Conservation (phyloP, 495 filamentous ascomycete species). For the Penicillium daleae region DNA sequence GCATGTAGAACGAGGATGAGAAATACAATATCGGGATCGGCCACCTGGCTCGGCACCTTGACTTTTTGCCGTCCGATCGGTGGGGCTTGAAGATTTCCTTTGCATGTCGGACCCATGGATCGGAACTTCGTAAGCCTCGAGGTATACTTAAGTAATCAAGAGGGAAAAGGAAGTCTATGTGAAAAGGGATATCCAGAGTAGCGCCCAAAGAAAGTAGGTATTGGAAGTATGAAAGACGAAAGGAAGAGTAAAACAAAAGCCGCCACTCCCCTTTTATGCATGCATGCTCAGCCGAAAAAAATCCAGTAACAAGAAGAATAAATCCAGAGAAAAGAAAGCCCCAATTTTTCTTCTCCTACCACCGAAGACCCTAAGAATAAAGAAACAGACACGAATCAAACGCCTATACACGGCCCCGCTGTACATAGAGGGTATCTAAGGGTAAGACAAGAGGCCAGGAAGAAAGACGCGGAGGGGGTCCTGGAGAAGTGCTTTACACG, state of each 20-base stretch:
- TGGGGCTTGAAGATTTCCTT: not conserved
- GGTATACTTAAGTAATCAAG: not conserved
- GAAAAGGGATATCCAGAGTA: not conserved
- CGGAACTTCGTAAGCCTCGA: not conserved
- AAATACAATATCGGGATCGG: not conserved
- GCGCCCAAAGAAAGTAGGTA: not conserved
- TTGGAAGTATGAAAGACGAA: not conserved
- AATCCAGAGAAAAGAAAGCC: not conserved
- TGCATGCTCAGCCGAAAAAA: conserved; percentile 11
- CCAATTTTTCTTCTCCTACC: conserved; percentile 1
- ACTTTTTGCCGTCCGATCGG: not conserved
- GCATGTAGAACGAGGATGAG: not conserved
- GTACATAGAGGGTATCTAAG: conserved; percentile 37
- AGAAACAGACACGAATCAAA: conserved; percentile 17
- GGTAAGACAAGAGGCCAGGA: conserved; percentile 22
- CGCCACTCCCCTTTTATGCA: conserved; percentile 16
- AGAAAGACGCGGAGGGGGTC: conserved; percentile 1
- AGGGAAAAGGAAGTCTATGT: not conserved
- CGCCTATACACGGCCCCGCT: conserved; percentile 37
- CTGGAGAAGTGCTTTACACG: conserved; percentile 15
- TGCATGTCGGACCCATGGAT: not conserved
- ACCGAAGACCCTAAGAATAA: not conserved
- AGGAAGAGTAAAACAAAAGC: conserved; percentile 4
- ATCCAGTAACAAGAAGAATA: not conserved
- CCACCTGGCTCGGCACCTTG: not conserved